Conservation (phyloP, 106 monocot species). For the Xerophyta viscosa region DNA sequence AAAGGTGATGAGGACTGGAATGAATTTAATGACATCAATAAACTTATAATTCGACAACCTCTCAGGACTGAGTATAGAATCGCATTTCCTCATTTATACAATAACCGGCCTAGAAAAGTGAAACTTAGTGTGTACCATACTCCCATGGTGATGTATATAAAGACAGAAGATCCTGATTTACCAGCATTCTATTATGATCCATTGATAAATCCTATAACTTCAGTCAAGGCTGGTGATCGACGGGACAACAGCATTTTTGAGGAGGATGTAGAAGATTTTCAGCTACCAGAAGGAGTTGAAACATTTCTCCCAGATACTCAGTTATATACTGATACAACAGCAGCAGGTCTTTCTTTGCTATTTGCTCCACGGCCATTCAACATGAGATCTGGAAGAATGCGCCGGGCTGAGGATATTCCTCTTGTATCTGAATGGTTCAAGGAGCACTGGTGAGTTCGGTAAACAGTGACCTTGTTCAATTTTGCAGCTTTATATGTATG, state of each 20-base stretch:
- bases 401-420: slow-evolving; percentile 95
- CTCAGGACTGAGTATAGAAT: slow-evolving; percentile 98
- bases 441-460: slow-evolving; percentile 97
- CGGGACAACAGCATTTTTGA: slow-evolving; percentile 66
- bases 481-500: background rate
- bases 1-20: slow-evolving; percentile 99
- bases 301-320: slow-evolving; percentile 61
- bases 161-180: slow-evolving; percentile 96
- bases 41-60: slow-evolving; percentile 93
- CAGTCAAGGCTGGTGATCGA: slow-evolving; percentile 55
- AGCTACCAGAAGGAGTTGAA: slow-evolving; percentile 82
- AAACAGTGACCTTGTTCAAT: too few species aligned
- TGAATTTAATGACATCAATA: slow-evolving; percentile 99
- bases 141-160: slow-evolving; percentile 99
- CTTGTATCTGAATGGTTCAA: slow-evolving; percentile 99
- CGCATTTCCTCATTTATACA: slow-evolving; percentile 96
- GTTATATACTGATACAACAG: slow-evolving; percentile 96
- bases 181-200: slow-evolving; percentile 99
- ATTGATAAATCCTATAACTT: slow-evolving; percentile 86
- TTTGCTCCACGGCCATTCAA: slow-evolving; percentile 97
- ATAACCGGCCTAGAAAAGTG: slow-evolving; percentile 96
- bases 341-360: slow-evolving; percentile 81
- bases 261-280: slow-evolving; percentile 83
- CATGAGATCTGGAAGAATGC: slow-evolving; percentile 88
- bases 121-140: slow-evolving; percentile 82